Evolutionary conservation across 2,329 filamentous ascomycete genomes (phyloP).

Genomic region (Byssothecium circinans): DNA sequence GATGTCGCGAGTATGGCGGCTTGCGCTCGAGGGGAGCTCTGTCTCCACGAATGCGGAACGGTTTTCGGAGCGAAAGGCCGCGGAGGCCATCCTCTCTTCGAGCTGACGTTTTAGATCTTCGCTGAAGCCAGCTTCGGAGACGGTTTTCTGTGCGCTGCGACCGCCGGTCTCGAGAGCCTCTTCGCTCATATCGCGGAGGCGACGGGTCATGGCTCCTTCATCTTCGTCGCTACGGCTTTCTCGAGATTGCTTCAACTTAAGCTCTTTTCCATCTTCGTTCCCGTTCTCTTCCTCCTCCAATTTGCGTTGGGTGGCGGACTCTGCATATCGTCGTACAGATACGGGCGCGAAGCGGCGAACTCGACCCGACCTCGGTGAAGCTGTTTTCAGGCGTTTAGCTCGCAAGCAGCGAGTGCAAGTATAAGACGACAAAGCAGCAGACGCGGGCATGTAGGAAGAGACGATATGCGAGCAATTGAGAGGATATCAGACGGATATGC

Average conservation of each 20-base stretch:
- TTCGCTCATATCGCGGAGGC: slow-evolving; percentile 63
- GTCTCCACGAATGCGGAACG: slow-evolving; percentile 57
- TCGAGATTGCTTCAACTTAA: background rate
- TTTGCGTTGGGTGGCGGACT: slow-evolving; percentile 20
- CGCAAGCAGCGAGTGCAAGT: slow-evolving; percentile 47
- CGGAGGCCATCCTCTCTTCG: slow-evolving; percentile 60
- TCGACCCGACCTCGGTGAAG: slow-evolving; percentile 8
- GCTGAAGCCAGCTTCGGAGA: slow-evolving; percentile 65
- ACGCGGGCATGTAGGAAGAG: slow-evolving; percentile 33
- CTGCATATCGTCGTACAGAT: slow-evolving; percentile 24
- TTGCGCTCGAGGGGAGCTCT: slow-evolving; percentile 62
- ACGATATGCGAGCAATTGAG: slow-evolving; percentile 1
- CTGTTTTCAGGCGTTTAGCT: slow-evolving; percentile 22
- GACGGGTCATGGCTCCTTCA: slow-evolving; percentile 60
- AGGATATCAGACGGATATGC: background rate
- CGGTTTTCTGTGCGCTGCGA: slow-evolving; percentile 56
- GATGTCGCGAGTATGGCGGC: slow-evolving; percentile 67
- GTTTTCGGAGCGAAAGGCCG: slow-evolving; percentile 58
- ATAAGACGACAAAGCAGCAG: slow-evolving; percentile 22
- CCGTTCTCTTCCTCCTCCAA: slow-evolving; percentile 6
- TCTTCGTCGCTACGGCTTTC: slow-evolving; percentile 20
- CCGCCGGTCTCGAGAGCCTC: slow-evolving; percentile 59
- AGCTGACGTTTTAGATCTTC: slow-evolving; percentile 61
- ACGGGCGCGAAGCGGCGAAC: slow-evolving; percentile 9
- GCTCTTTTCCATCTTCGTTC: background rate